These are phyloP conservation scores for Auriscalpium vulgare DNA, from an alignment of 768 basidiomycete species.

Conservation along the genomic window DNA sequence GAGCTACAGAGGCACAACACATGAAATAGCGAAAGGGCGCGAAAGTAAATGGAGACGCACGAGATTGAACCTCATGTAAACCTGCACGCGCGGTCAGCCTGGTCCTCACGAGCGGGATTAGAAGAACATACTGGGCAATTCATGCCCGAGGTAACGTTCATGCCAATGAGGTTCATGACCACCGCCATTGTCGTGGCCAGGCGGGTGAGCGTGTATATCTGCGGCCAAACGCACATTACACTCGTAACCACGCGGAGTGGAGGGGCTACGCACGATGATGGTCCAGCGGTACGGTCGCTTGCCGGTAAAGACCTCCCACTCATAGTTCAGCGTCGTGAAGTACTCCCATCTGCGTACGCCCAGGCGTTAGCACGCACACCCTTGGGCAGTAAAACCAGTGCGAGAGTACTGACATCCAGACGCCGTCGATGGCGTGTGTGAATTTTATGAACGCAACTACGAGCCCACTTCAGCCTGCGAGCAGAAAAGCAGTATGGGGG, in stretches of 20 bases:
- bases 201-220: slow-evolving; percentile 3
- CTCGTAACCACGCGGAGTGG: neutral
- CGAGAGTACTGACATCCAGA: slow-evolving; percentile 1
- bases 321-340: slow-evolving; percentile 2
- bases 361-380: no score
- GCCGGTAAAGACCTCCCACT: neutral
- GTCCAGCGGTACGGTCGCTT: slow-evolving; percentile 3
- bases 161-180: neutral
- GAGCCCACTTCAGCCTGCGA: neutral
- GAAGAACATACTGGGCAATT: neutral
- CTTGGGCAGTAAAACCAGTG: neutral
- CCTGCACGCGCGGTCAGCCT: no score
- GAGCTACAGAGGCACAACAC: neutral
- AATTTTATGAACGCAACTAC: neutral
- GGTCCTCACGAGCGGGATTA: neutral
- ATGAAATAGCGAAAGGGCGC: neutral
- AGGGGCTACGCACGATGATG: neutral
- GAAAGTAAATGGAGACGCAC: neutral
- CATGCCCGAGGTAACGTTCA: neutral
- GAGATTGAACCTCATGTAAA: no score
- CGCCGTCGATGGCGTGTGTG: neutral
- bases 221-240: neutral
- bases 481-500: neutral
- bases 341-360: slow-evolving; percentile 2
- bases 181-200: neutral